These are phyloP conservation scores for Gentiana straminea DNA, from an alignment of 257 asterid species.

Conservation along the genomic window DNA sequence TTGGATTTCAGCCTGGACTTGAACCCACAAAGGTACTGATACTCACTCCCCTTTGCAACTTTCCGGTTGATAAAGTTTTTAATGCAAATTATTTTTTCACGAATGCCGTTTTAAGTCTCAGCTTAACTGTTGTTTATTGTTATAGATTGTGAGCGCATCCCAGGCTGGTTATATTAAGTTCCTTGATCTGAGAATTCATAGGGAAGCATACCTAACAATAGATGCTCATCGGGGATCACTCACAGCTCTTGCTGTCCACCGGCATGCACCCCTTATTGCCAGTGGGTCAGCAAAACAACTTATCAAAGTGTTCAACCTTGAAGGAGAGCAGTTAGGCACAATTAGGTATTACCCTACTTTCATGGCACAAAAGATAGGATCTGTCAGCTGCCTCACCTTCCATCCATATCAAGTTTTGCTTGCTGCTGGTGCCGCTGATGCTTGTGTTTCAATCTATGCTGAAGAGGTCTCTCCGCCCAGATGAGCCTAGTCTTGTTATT, in stretches of 20 bases:
- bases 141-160: constrained; percentile 83
- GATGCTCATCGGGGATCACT: constrained; percentile 94
- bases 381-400: constrained; percentile 84
- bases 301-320: constrained; percentile 77
- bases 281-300: constrained; percentile 96
- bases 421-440: constrained; percentile 97
- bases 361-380: constrained; percentile 98
- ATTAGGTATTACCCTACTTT: constrained; percentile 68
- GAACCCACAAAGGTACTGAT: constrained; percentile 68
- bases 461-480: constrained; percentile 51
- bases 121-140: background rate
- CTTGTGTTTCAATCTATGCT: constrained; percentile 87
- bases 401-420: constrained; percentile 87
- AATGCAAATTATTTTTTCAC: background rate
- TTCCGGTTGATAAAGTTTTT: background rate
- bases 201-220: constrained; percentile 62
- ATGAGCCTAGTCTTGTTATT: constrained; percentile 9
- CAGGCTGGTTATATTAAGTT: constrained; percentile 89
- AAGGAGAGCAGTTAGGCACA: constrained; percentile 79
- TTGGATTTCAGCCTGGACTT: constrained; percentile 92
- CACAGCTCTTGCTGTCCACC: constrained; percentile 93
- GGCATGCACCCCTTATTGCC: constrained; percentile 79
- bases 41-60: background rate
- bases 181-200: constrained; percentile 60
- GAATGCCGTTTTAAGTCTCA: background rate